Conservation (phyloP, 164 flowering plant genomes). For the Sedum album region DNA sequence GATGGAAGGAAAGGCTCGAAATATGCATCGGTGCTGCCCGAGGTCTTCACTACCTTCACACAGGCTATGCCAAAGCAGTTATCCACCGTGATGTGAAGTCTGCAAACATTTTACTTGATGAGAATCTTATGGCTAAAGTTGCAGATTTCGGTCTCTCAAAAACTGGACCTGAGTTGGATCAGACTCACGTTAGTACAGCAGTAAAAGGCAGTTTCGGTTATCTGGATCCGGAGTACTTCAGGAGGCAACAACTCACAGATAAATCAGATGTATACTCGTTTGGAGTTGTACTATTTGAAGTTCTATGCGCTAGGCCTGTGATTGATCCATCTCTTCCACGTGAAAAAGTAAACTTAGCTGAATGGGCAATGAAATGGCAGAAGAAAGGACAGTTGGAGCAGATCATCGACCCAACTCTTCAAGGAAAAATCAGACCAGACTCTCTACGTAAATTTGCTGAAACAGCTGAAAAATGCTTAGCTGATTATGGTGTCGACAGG, state of each 20-base stretch:
- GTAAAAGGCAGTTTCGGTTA: not conserved
- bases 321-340: constrained; percentile 12
- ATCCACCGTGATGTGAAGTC: constrained; percentile 89
- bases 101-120: constrained; percentile 80
- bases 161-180: constrained; percentile 50
- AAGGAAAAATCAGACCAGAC: constrained; percentile 9
- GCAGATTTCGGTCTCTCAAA: constrained; percentile 88
- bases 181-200: constrained; percentile 9
- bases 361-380: constrained; percentile 14
- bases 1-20: constrained; percentile 78
- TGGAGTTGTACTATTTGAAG: constrained; percentile 12
- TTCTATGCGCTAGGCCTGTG: constrained; percentile 12
- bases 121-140: constrained; percentile 68
- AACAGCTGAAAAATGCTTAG: constrained; percentile 12
- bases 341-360: constrained; percentile 11
- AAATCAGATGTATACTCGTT: constrained; percentile 7
- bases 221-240: not conserved
- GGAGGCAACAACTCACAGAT: not conserved
- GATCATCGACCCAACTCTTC: constrained; percentile 10
- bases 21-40: constrained; percentile 77
- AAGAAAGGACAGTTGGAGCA: constrained; percentile 12
- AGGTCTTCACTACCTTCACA: constrained; percentile 91
- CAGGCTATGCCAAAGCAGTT: constrained; percentile 55
- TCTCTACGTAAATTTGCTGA: constrained; percentile 10
- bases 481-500: constrained; percentile 10